These are phyloP conservation scores for Penicillium occitanis DNA, from an alignment of 2,329 filamentous ascomycete species.

Conservation along the genomic window DNA sequence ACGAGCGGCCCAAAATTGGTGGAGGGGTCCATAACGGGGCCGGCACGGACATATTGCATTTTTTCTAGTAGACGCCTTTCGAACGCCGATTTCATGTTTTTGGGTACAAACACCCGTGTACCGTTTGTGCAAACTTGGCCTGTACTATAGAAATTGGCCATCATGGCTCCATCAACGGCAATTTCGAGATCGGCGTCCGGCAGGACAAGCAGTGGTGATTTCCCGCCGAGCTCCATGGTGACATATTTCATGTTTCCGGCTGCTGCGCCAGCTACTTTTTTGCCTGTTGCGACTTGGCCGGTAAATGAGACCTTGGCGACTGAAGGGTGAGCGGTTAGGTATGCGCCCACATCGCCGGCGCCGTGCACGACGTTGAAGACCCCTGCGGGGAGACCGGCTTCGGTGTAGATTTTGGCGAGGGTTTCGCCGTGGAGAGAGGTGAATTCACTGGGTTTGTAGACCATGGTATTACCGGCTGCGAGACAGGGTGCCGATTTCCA, in stretches of 20 bases:
- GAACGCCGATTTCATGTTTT: slow-evolving; percentile 63
- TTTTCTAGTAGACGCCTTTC: slow-evolving; percentile 69
- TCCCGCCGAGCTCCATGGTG: slow-evolving; percentile 89
- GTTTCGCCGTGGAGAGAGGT: slow-evolving; percentile 78
- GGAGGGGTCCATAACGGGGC: slow-evolving; percentile 66
- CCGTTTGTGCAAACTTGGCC: slow-evolving; percentile 94
- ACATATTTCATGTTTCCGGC: slow-evolving; percentile 82
- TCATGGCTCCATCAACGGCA: slow-evolving; percentile 87
- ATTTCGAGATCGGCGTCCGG: slow-evolving; percentile 75
- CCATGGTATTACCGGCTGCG: slow-evolving; percentile 83
- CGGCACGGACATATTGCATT: slow-evolving; percentile 67
- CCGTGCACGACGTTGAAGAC: slow-evolving; percentile 88
- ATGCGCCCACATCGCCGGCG: slow-evolving; percentile 72
- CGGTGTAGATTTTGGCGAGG: slow-evolving; percentile 72
- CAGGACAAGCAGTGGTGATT: slow-evolving; percentile 76
- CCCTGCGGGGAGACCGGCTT: slow-evolving; percentile 75
- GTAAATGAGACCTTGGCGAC: slow-evolving; percentile 90
- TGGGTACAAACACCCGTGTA: slow-evolving; percentile 79
- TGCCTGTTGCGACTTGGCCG: slow-evolving; percentile 78
- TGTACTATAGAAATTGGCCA: slow-evolving; percentile 89
- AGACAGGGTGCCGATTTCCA: slow-evolving; percentile 88
- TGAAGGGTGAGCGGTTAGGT: slow-evolving; percentile 67
- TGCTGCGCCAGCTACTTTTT: slow-evolving; percentile 75
- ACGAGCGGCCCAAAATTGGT: slow-evolving; percentile 87
- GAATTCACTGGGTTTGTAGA: slow-evolving; percentile 87